phyloP scores from a whole-genome alignment of 345 rosid species.

The Litchi chinensis region DNA sequence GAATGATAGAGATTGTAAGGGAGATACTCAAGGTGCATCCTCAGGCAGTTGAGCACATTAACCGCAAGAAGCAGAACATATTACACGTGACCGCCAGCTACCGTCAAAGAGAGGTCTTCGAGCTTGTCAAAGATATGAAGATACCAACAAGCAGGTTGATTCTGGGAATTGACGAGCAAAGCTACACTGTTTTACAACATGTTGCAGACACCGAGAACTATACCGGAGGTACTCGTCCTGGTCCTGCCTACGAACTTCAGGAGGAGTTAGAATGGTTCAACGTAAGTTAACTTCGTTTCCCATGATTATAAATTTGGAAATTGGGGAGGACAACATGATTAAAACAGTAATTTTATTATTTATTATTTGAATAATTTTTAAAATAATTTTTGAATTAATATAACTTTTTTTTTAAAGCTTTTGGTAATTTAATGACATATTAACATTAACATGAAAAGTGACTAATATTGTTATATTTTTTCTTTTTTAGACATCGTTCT shows the following conservation, averaged over 20 bases:
- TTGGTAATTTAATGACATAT: too few species aligned
- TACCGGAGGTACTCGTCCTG: not conserved
- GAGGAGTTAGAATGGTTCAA: not conserved
- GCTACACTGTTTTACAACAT: not conserved
- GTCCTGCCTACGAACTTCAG: slow-evolving; percentile 5
- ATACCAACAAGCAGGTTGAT: not conserved
- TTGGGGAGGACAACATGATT: too few species aligned
- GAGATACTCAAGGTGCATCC: not conserved
- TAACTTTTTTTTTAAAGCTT: too few species aligned
- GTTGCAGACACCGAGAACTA: not conserved
- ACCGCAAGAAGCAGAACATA: not conserved
- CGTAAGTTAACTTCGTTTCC: not conserved
- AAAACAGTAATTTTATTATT: too few species aligned
- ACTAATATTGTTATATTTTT: too few species aligned
- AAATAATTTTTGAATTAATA: too few species aligned
- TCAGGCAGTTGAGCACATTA: not conserved
- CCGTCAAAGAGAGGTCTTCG: not conserved
- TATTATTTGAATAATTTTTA: too few species aligned
- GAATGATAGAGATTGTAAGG: not conserved
- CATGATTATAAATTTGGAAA: too few species aligned
- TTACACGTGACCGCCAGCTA: not conserved
- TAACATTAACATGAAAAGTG: too few species aligned
- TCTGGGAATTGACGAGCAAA: not conserved
- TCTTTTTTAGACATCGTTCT: too few species aligned
- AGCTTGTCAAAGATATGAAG: not conserved